Base-by-base conservation (phyloP, 805 yeast genomes). In the Clavispora asparagi region DNA sequence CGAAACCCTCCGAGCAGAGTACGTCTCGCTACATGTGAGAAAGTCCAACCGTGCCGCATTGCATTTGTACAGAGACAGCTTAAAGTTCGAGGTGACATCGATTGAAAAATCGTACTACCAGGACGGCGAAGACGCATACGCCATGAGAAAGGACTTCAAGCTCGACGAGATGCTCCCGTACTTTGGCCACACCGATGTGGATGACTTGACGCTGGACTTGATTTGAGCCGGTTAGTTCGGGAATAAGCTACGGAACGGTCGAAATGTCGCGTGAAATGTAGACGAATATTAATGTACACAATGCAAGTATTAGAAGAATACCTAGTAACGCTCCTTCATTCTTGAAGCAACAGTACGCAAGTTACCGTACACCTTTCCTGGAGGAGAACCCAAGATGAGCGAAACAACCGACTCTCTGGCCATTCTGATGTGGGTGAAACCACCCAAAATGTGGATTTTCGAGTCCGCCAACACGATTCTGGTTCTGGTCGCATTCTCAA, bases 391-490 rank as follows among this genome's bases (percentile, higher is more conserved):
- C 59, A 94, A 78, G 70, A 94, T 94, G 62, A 94, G 77, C 53
- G 92, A 82, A 49, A 94, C 97, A 29, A 94, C 96, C 13, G 98
- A 84, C 70, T 90, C 96, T 71, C 98, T 81, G n/a, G 99, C 99
- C 85, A 94, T 91, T 72, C 95, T 82, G 58, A 94, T 94, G 67
- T 94, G 97, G 16, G 95, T 85, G 71, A 88, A 94, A 0, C 99
- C 99, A 42, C 99, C 99, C 44, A 94, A 74, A 52, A 94, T 94
- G 67, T 94, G 99, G 59, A 94, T 91, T 65, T 92, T 94, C 40
- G 95, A 81, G 68, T 94, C 99, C 0, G 99, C 99, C 55, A 94
- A 76, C 25, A 94, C 99, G 38, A 94, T 91, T 75, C 99, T 85
- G 11, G 99, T 94, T 71, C 98, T 82, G 19, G 98, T 92, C 14